Conservation (phyloP, 129 eudicot genomes). For the Smallanthus sonchifolius region DNA sequence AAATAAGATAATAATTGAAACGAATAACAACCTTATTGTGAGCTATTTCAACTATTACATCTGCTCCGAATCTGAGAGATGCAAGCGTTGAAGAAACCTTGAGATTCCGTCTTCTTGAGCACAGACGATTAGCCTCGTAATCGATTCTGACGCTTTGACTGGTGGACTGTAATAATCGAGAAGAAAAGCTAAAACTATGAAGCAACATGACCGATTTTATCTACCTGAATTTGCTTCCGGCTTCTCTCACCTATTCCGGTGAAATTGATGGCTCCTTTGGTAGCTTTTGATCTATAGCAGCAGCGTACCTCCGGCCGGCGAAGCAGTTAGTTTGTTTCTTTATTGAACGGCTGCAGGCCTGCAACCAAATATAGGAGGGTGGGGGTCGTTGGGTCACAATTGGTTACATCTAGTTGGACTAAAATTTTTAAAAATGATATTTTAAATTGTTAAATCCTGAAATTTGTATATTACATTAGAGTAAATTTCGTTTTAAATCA, state of each 20-base stretch:
- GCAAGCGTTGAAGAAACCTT: conserved; percentile 19
- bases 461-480: no score
- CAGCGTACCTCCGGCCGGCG: conserved; percentile 16
- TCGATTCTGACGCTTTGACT: conserved; percentile 1
- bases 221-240: neutral
- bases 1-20: neutral
- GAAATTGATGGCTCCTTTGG: neutral
- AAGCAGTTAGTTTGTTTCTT: neutral
- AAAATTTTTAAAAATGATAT: neutral
- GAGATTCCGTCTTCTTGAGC: conserved; percentile 12
- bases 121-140: neutral
- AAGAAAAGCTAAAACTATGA: conserved; percentile 22
- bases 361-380: neutral
- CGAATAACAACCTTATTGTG: conserved; percentile 54
- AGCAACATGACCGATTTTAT: conserved; percentile 32
- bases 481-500: no score
- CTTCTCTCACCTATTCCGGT: neutral
- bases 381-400: neutral
- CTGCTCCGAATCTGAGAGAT: conserved; percentile 29
- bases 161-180: conserved; percentile 15
- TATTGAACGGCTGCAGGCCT: no score
- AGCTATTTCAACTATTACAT: conserved; percentile 38
- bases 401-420: conserved; percentile 1
- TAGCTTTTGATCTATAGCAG: neutral
- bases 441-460: no score